phyloP scores from a whole-genome alignment of 2,329 filamentous ascomycete genomes.

The Boeremia exigua region DNA sequence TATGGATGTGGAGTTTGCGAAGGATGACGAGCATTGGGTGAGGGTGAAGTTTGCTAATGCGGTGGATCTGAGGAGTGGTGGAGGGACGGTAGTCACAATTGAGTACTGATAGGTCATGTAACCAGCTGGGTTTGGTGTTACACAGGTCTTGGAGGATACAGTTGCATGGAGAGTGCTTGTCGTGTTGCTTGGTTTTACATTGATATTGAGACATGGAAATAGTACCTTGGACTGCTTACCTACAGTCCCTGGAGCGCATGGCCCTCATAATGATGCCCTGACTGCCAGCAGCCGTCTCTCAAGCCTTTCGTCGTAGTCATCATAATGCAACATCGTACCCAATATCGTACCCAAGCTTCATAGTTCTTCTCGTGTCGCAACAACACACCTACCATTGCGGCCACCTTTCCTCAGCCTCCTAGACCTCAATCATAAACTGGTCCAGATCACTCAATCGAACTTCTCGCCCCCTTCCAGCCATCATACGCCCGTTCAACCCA shows the following conservation, averaged over 20 bases:
- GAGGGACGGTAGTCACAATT: slow-evolving; percentile 16
- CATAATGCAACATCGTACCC: slow-evolving; percentile 15
- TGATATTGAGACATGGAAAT: slow-evolving; percentile 12
- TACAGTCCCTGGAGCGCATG: slow-evolving; percentile 8
- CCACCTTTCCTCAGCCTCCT: background rate
- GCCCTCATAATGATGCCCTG: slow-evolving; percentile 8
- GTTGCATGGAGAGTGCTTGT: background rate
- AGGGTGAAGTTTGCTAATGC: slow-evolving; percentile 29
- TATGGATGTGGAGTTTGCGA: slow-evolving; percentile 28
- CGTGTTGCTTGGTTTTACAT: background rate
- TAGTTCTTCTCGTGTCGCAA: background rate
- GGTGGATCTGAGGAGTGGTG: slow-evolving; percentile 23
- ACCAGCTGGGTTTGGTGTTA: background rate
- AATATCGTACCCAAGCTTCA: slow-evolving; percentile 3
- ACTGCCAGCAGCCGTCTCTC: slow-evolving; percentile 15
- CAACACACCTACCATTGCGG: background rate
- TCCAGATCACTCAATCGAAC: slow-evolving; percentile 14
- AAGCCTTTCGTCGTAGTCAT: slow-evolving; percentile 6
- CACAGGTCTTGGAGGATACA: too few relatives aligned
- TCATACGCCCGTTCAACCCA: background rate
- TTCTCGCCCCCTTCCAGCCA: slow-evolving; percentile 3
- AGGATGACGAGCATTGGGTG: slow-evolving; percentile 23
- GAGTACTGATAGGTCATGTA: background rate
- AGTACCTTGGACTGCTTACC: slow-evolving; percentile 15
- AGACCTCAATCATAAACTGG: slow-evolving; percentile 14